phyloP scores from a whole-genome alignment of 495 filamentous ascomycete genomes.

The Penicillium robsamsonii region DNA sequence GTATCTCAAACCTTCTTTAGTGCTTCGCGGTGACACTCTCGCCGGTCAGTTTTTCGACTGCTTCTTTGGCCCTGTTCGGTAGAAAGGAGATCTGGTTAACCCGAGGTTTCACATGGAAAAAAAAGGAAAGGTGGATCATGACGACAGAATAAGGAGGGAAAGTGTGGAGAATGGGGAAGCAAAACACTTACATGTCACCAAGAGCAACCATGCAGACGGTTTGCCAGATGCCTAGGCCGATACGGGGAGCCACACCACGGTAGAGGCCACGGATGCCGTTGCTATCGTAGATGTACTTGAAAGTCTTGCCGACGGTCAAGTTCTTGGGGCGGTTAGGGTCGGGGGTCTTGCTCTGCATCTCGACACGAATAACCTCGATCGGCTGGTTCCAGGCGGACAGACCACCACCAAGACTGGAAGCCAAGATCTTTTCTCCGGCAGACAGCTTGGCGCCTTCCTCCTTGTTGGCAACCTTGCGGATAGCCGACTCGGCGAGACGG shows the following conservation, averaged over 20 bases:
- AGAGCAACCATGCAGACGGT: slow-evolving; percentile 99
- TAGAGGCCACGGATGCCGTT: slow-evolving; percentile 94
- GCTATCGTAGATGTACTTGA: slow-evolving; percentile 85
- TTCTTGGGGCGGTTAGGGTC: slow-evolving; percentile 98
- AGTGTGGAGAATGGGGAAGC: neutral
- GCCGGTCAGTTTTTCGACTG: slow-evolving; percentile 95
- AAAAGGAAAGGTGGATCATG: slow-evolving; percentile 10
- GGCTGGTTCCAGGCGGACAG: slow-evolving; percentile 98
- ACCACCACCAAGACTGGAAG: slow-evolving; percentile 85
- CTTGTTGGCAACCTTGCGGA: slow-evolving; percentile 79
- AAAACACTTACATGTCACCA: slow-evolving; percentile 85
- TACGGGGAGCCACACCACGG: slow-evolving; percentile 89
- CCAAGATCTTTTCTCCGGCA: slow-evolving; percentile 83
- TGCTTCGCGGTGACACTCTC: slow-evolving; percentile 96
- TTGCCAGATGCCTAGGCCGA: slow-evolving; percentile 97
- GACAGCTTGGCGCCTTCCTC: slow-evolving; percentile 71
- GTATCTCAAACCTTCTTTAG: slow-evolving; percentile 63
- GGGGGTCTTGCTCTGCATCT: slow-evolving; percentile 99
- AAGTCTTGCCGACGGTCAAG: slow-evolving; percentile 90
- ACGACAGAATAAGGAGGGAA: slow-evolving; percentile 3
- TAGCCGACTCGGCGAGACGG: slow-evolving; percentile 83
- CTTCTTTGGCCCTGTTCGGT: slow-evolving; percentile 80
- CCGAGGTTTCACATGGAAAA: slow-evolving; percentile 26
- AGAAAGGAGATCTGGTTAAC: slow-evolving; percentile 37
- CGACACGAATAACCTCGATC: slow-evolving; percentile 98